Conservation (phyloP, 208 protist genomes). For the Crithidia mellificae region DNA sequence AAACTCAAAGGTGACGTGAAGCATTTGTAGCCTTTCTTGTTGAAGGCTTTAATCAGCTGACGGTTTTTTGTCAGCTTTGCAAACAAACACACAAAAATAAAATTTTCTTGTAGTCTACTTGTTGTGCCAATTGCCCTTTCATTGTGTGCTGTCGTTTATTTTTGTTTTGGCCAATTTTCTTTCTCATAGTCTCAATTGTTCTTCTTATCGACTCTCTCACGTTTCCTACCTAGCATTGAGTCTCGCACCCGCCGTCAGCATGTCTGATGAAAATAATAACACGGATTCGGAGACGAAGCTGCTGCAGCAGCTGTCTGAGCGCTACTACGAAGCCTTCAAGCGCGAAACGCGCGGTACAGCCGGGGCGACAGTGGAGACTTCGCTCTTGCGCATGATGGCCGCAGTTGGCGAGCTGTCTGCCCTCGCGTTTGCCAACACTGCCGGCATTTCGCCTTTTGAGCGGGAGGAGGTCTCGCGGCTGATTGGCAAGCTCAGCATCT, state of each 20-base stretch:
- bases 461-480: constrained; percentile 56
- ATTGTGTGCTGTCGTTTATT: too few relatives aligned
- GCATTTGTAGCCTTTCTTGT: too few relatives aligned
- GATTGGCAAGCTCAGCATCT: constrained; percentile 63
- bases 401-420: constrained; percentile 71
- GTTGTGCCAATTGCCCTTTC: too few relatives aligned
- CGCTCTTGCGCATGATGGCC: constrained; percentile 78
- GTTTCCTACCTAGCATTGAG: too few relatives aligned
- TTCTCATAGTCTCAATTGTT: too few relatives aligned
- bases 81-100: too few relatives aligned
- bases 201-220: too few relatives aligned
- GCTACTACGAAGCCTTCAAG: constrained; percentile 49
- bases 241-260: neutral
- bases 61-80: too few relatives aligned
- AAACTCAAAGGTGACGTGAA: too few relatives aligned
- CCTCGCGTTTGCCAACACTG: constrained; percentile 47
- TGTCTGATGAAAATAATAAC: constrained; percentile 8
- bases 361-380: constrained; percentile 43
- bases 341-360: constrained; percentile 33
- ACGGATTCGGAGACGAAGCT: constrained; percentile 15
- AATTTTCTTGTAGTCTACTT: too few relatives aligned
- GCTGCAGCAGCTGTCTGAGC: constrained; percentile 58
- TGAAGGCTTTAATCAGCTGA: too few relatives aligned
- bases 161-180: too few relatives aligned
- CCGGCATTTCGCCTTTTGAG: constrained; percentile 71